Evolutionary conservation across 352 stramenopile species (phyloP), one percentile per base, ranked within the genome.

Genomic region (Globisporangium splendens): DNA sequence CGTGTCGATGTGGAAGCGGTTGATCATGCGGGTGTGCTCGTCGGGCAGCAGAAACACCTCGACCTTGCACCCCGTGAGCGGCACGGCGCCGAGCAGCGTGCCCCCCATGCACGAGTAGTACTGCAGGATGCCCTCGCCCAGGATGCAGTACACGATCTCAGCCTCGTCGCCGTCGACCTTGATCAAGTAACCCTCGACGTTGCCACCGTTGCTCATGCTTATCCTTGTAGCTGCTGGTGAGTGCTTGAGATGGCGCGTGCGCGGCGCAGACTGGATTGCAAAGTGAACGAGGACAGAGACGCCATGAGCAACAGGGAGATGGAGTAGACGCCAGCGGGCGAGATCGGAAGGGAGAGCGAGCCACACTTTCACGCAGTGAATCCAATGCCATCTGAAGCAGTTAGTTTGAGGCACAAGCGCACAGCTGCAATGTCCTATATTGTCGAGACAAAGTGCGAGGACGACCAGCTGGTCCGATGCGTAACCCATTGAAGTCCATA

Each of bases 181-280:
- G 54, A 91, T 63, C 48, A 93, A 47, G 57, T 93, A 93, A n/a
- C 83, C 83, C 70, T 93, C 83, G 28, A 90, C 77, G 55, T 89
- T 91, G 68, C 81, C 83, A 44, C 82, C 79, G 59, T 63, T 65
- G 64, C 65, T 70, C 68, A 71, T 83, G 54, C 61, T 82, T 47
- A 15, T 62, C 5, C 12, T 12, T 42, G 8, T 21, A 15, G 46
- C 12, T 28, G 39, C 50, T 13, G 52, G 38, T 50, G 38, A 15
- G 18, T 48, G 46, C 7, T 44, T 20, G 7, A 5, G 8, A 3
- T 43, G 12, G 33, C 31, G 24, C 54, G 14, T 53, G 46, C 10
- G 28, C 28, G 28, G 28, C 28, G 28, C 28, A 35, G 28, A 35
- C 28, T 35, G 28, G 28, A 35, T 35, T 35, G 28, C 28, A 35